Evolutionary conservation across 352 stramenopile genomes (phyloP), one percentile per base, ranked within the genome.

Genomic region (Aphanomyces stellatus): DNA sequence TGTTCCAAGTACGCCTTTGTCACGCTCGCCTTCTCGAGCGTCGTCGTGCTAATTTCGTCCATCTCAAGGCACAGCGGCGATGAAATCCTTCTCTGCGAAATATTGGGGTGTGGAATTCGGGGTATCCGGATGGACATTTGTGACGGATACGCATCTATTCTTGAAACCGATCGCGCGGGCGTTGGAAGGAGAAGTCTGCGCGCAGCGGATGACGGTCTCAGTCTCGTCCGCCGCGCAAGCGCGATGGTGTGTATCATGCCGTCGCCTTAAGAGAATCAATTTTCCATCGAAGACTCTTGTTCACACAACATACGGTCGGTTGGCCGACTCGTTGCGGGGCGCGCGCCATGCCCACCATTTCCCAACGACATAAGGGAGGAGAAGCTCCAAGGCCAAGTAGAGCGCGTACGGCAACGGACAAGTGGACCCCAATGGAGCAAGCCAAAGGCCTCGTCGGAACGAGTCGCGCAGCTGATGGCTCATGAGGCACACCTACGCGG

Each of bases 1-100:
- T 95, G 84, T 75, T 95, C 86, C 56, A 95, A 65, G 56, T 93
- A 91, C 62, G 83, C 84, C 79, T 95, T 95, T 34, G 84, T 95
- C 63, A 84, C 84, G 74, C 85, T 86, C 68, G 86, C 86, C 74
- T 93, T 95, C 74, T 95, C 86, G 46, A 80, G 77, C 73, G 86
- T 95, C 70, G 84, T 85, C 73, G 78, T 88, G 46, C 83, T 92
- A 76, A 94, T 94, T 83, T 57, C 46, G n/a, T 67, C 60, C 60
- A 67, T 67, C 7, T 13, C 57, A 3, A 17, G 59, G 59, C 55
- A 10, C 33, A 25, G 24, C 51, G 41, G 19, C 17, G 19, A 35
- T 30, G 28, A 53, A 57, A 57, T 40, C 49, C 49, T 57, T 35
- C 42, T 51, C 17, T 34, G 19, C 22, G 33, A 57, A 57, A 57